These are phyloP conservation scores for Orbilia brochopaga DNA, from an alignment of 2,329 filamentous ascomycete genomes.

Conservation along the genomic window DNA sequence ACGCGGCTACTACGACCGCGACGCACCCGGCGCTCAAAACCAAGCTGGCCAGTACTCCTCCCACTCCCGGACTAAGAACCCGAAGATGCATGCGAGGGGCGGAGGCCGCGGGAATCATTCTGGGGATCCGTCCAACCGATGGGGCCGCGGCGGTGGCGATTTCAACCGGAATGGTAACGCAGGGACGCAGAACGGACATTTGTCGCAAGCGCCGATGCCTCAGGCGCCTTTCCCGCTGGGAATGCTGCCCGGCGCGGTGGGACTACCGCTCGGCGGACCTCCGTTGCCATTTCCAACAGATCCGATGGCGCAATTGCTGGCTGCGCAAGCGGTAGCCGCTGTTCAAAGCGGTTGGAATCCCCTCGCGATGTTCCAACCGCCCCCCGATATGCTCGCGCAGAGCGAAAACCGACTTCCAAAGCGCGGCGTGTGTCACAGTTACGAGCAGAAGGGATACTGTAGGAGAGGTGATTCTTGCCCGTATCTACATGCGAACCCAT, in stretches of 20 bases:
- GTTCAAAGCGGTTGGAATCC: constrained; percentile 43
- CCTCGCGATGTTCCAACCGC: constrained; percentile 40
- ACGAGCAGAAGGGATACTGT: constrained; percentile 60
- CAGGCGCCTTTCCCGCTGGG: constrained; percentile 52
- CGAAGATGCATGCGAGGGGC: constrained; percentile 34
- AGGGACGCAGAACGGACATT: constrained; percentile 17
- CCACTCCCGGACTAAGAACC: constrained; percentile 43
- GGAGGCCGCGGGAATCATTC: constrained; percentile 17
- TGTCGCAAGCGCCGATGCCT: constrained; percentile 54
- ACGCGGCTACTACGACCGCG: constrained; percentile 43
- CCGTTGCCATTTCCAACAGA: constrained; percentile 56
- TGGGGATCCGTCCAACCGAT: constrained; percentile 46
- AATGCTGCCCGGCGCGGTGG: constrained; percentile 5
- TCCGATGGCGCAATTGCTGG: constrained; percentile 68
- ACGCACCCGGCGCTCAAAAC: constrained; percentile 29
- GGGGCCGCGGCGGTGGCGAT: constrained; percentile 35
- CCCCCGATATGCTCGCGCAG: constrained; percentile 15
- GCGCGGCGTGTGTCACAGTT: constrained; percentile 45
- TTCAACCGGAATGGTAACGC: constrained; percentile 21
- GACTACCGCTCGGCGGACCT: constrained; percentile 15
- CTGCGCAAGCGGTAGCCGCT: constrained; percentile 62
- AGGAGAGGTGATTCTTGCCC: constrained; percentile 70
- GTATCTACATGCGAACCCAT: constrained; percentile 66
- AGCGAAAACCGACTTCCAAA: constrained; percentile 26
- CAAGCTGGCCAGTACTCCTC: constrained; percentile 34